These are phyloP conservation scores for Metschnikowia colocasiae DNA, from an alignment of 805 yeast species.

Conservation along the genomic window DNA sequence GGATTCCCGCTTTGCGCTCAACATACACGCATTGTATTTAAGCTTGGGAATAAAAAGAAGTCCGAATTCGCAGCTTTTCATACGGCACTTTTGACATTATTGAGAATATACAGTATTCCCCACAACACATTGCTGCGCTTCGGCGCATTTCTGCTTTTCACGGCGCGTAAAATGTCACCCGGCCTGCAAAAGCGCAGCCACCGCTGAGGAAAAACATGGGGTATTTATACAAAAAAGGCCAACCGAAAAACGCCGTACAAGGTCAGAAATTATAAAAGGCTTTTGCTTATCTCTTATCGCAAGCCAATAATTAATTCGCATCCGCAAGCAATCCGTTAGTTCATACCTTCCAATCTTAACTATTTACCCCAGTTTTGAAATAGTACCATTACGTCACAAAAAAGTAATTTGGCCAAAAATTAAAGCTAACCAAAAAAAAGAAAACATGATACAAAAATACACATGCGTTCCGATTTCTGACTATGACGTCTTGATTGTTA, in stretches of 20 bases:
- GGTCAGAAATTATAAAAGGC: not conserved
- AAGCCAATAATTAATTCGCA: conserved; percentile 7
- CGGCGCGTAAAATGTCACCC: not conserved
- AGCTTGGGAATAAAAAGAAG: not conserved
- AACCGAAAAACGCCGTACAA: conserved; percentile 9
- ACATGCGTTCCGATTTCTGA: conserved; percentile 31
- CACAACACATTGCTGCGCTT: not conserved
- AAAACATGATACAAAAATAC: conserved; percentile 33
- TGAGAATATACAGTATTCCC: conserved; percentile 3
- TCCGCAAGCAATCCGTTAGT: no score
- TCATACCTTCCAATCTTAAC: not conserved
- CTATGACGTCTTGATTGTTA: conserved; percentile 32
- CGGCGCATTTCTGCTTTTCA: conserved; percentile 1
- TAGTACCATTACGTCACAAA: not conserved
- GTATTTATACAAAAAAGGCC: conserved; percentile 1
- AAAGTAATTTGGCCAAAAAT: not conserved
- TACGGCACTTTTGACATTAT: conserved; percentile 2
- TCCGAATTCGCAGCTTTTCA: conserved; percentile 4
- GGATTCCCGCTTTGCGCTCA: not conserved
- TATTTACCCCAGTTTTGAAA: not conserved
- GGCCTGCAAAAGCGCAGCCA: not conserved
- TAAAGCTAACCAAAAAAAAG: not conserved
- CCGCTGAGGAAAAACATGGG: conserved; percentile 1
- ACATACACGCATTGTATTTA: not conserved
- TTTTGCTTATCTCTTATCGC: conserved; percentile 5